A percentile compares a stretch with the other conserved stretches of the same genome.
Evolutionary conservation across 768 basidiomycete species (phyloP).

Genomic region (Pisolithus orientalis): DNA sequence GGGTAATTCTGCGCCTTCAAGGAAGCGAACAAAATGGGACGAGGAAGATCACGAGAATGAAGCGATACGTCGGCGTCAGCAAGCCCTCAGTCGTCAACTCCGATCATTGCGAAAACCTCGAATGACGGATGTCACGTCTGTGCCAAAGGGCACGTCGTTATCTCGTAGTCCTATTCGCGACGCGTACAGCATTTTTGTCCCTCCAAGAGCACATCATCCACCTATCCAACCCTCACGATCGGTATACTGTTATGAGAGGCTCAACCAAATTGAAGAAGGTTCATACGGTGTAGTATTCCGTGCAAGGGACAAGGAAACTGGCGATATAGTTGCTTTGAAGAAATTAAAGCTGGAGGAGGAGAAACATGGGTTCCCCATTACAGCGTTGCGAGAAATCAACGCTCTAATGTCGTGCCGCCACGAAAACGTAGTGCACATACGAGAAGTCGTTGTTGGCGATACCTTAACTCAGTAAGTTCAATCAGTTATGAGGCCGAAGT

Average conservation of each 20-base stretch:
- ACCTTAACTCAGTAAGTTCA: conserved; percentile 94
- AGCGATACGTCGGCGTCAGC: conserved; percentile 26
- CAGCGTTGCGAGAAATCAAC: conserved; percentile 89
- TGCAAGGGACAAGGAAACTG: conserved; percentile 91
- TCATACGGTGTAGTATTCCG: conserved; percentile 97
- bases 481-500: conserved; percentile 1
- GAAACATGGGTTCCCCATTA: conserved; percentile 98
- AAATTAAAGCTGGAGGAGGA: conserved; percentile 98
- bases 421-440: conserved; percentile 94
- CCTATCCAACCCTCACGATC: conserved; percentile 82
- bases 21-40: conserved; percentile 77
- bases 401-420: conserved; percentile 93
- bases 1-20: conserved; percentile 44
- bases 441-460: conserved; percentile 97
- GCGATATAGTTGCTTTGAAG: conserved; percentile 94
- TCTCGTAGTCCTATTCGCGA: conserved; percentile 10
- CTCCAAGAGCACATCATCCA: conserved; percentile 71
- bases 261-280: conserved; percentile 99
- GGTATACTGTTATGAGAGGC: conserved; percentile 86
- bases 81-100: conserved; percentile 48
- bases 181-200: conserved; percentile 65
- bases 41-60: conserved; percentile 40
- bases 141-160: conserved; percentile 11
- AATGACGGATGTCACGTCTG: conserved; percentile 11
- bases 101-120: conserved; percentile 32